A percentile compares a stretch with the other conserved stretches of the same genome.
phyloP scores from a whole-genome alignment of 2,329 filamentous ascomycete species.

The Nemania abortiva region DNA sequence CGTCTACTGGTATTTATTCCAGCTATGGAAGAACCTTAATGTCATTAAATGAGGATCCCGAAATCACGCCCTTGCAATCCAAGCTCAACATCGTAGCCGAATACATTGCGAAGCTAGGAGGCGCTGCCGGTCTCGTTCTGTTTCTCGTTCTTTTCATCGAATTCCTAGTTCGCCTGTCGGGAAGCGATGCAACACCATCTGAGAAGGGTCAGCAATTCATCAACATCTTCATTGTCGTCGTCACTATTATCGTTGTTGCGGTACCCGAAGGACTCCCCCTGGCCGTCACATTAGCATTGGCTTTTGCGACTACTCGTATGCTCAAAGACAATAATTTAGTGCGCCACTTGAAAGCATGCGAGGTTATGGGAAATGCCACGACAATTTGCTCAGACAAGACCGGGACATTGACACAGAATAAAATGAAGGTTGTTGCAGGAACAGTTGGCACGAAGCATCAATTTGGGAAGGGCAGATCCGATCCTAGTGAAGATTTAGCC shows the following conservation, averaged over 20 bases:
- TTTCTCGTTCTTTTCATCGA: conserved; percentile 90
- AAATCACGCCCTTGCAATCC: conserved; percentile 80
- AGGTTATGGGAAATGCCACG: conserved; percentile 84
- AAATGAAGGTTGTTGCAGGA: conserved; percentile 75
- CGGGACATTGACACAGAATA: conserved; percentile 75
- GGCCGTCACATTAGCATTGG: conserved; percentile 81
- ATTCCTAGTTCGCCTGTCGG: conserved; percentile 75
- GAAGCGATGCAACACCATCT: conserved; percentile 65
- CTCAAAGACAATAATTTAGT: conserved; percentile 82
- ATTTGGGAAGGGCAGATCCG: conserved; percentile 60
- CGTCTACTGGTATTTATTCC: conserved; percentile 78
- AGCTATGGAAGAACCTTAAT: conserved; percentile 82
- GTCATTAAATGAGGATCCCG: conserved; percentile 77
- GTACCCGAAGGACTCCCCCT: conserved; percentile 82
- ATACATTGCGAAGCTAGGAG: conserved; percentile 82
- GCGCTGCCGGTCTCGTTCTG: conserved; percentile 79
- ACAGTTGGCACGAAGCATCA: conserved; percentile 67
- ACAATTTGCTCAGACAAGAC: conserved; percentile 78
- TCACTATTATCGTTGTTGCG: conserved; percentile 83
- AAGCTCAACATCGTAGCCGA: conserved; percentile 81
- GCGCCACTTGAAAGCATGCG: conserved; percentile 80
- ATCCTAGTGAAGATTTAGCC: conserved; percentile 53
- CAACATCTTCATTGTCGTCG: conserved; percentile 81
- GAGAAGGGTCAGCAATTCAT: conserved; percentile 83
- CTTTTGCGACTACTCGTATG: conserved; percentile 83